Evolutionary conservation across 441 rosid species (phyloP), one percentile per base, ranked within the genome.

Genomic region (Isatis lusitanica): DNA sequence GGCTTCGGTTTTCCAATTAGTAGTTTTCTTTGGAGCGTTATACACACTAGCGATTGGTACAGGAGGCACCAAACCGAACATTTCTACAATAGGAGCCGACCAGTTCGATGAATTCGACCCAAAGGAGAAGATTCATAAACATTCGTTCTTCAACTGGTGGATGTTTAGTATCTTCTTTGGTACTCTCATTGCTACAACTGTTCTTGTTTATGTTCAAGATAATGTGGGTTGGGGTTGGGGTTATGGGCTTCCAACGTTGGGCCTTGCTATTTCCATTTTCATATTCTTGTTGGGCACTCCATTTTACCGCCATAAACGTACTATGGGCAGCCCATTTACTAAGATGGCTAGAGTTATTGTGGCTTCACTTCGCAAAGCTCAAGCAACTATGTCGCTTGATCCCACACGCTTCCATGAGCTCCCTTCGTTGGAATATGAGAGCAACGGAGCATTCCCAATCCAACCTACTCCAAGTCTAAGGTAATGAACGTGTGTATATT

Each of bases 91-190:
- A 0, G 98, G 99, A 0, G 98, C 98, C 0, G 98, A 94, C 69
- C 99, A 92, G 33, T 94, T 95, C 12, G 99, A 95, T 10, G 97
- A 85, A 13, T 92, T 89, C 18, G 84, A 92, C 5, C 85, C 89
- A 0, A 89, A 84, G 55, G 97, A 94, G 83, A 92, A 92, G 79
- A 67, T 30, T 55, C 84, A 83, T 1, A 94, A 92, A 81, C 87
- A 86, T 2, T 92, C 99, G 11, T 94, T 94, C 87, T 92, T 92
- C 93, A 94, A 92, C 43, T 92, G 99, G 99, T 94, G 98, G 98
- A 86, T 90, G 97, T 92, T 92, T 75, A 84, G 96, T 81, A 92
- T 92, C 59, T 94, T 92, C 78, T 84, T 88, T 62, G 99, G 99
- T 21, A 83, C 94, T n/a, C 88, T 92, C 33, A 88, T 94, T 44